These are phyloP conservation scores for Nicotiana otophora DNA, from an alignment of 257 asterid genomes.

Conservation along the genomic window DNA sequence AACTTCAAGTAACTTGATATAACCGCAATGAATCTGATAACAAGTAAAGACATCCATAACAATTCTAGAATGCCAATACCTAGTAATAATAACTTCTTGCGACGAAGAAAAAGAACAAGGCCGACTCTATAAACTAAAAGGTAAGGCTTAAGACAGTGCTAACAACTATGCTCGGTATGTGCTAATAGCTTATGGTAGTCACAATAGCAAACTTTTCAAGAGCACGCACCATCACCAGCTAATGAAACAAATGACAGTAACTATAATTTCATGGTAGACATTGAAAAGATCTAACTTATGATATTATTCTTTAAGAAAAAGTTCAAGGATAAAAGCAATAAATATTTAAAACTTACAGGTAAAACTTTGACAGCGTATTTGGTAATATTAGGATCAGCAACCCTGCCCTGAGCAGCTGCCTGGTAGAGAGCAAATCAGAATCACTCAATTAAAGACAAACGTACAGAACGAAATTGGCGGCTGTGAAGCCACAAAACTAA, in stretches of 20 bases:
- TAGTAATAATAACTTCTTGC: not conserved
- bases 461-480: not conserved
- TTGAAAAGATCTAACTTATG: not conserved
- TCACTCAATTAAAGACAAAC: not conserved
- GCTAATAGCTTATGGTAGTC: not conserved
- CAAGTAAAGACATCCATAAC: not conserved
- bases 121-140: not conserved
- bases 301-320: not conserved
- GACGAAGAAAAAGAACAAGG: not conserved
- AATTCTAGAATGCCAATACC: not conserved
- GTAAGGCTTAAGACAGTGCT: not conserved
- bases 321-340: not conserved
- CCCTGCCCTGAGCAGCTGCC: constrained; percentile 64
- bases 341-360: constrained; percentile 56
- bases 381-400: constrained; percentile 64
- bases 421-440: constrained; percentile 23
- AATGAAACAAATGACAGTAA: not conserved
- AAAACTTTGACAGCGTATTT: constrained; percentile 73
- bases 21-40: not conserved
- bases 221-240: not conserved
- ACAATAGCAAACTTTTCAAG: not conserved
- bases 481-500: not conserved
- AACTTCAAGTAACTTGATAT: not conserved
- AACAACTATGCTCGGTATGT: not conserved
- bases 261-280: not conserved